Conservation (phyloP, 1,284 basidiomycete species). For the Gomphus bonarii region DNA sequence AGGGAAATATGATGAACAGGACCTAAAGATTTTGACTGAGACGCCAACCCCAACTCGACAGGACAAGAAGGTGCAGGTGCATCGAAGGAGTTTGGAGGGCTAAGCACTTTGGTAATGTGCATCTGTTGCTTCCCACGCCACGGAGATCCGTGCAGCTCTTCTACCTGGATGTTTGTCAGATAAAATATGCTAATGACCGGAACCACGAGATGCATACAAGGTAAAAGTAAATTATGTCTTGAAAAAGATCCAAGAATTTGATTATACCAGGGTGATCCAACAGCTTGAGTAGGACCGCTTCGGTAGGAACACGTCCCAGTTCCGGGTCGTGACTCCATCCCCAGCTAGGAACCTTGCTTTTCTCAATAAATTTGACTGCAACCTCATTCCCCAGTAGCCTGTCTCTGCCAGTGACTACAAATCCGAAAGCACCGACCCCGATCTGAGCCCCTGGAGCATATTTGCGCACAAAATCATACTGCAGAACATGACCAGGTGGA, state of each 20-base stretch:
- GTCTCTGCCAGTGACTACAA: slow-evolving; percentile 73
- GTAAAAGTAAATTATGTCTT: slow-evolving; percentile 80
- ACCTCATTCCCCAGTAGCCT: slow-evolving; percentile 53
- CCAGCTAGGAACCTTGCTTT: slow-evolving; percentile 70
- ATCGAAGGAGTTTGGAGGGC: background rate
- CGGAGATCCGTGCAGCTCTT: slow-evolving; percentile 85
- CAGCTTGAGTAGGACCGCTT: slow-evolving; percentile 68
- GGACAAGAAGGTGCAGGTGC: background rate
- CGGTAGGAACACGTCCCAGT: slow-evolving; percentile 61
- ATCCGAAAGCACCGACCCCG: slow-evolving; percentile 87
- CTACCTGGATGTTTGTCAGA: slow-evolving; percentile 43
- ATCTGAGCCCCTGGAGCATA: slow-evolving; percentile 75
- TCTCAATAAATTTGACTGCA: slow-evolving; percentile 90
- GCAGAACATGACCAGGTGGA: slow-evolving; percentile 50
- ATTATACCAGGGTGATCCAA: slow-evolving; percentile 77
- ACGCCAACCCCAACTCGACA: background rate
- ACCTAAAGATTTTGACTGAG: background rate
- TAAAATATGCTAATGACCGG: background rate
- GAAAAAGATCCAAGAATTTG: slow-evolving; percentile 73
- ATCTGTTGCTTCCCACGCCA: slow-evolving; percentile 37
- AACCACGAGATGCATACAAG: slow-evolving; percentile 41
- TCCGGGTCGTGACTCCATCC: slow-evolving; percentile 66
- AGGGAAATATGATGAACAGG: background rate
- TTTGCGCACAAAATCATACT: slow-evolving; percentile 50
- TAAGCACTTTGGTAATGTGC: too few species aligned